Conservation (phyloP, 331 rosid genomes). For the Saraca asoca region DNA sequence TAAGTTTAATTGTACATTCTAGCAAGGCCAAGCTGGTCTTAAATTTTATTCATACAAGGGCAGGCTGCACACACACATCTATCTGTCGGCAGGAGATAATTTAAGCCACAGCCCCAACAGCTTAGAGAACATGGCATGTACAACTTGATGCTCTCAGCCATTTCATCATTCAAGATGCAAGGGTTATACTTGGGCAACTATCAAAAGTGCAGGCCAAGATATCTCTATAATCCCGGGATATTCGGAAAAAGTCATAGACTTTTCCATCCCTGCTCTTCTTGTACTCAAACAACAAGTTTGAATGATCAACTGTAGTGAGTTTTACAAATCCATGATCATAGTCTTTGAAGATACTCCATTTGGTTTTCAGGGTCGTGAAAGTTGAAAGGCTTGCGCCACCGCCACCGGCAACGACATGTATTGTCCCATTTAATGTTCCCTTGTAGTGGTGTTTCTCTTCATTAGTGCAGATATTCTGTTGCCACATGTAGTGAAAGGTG, state of each 20-base stretch:
- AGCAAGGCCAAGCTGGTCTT: conserved; percentile 21
- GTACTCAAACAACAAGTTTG: conserved; percentile 54
- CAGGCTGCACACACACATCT: conserved; percentile 5
- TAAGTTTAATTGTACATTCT: conserved; percentile 28
- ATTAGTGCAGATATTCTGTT: conserved; percentile 58
- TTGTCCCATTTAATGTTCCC: conserved; percentile 54
- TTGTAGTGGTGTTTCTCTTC: conserved; percentile 47
- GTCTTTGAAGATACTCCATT: conserved; percentile 50
- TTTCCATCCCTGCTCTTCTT: neutral
- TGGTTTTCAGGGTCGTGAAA: conserved; percentile 44
- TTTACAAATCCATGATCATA: conserved; percentile 47
- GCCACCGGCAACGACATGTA: conserved; percentile 54
- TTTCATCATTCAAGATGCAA: conserved; percentile 51
- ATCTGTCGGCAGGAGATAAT: conserved; percentile 26
- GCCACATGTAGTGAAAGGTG: neutral
- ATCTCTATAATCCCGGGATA: conserved; percentile 65
- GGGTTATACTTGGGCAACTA: conserved; percentile 60
- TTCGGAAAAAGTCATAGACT: conserved; percentile 64
- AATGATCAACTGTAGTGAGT: conserved; percentile 54
- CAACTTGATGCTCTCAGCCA: conserved; percentile 23
- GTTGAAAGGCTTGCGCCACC: conserved; percentile 48
- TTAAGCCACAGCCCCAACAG: conserved; percentile 9
- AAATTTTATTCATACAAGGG: neutral
- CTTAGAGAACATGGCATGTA: conserved; percentile 18
- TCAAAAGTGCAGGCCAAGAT: conserved; percentile 69